Evolutionary conservation across 228 moss, liverwort and hornwort species (phyloP).

Genomic region (Sphagnum magellanicum): DNA sequence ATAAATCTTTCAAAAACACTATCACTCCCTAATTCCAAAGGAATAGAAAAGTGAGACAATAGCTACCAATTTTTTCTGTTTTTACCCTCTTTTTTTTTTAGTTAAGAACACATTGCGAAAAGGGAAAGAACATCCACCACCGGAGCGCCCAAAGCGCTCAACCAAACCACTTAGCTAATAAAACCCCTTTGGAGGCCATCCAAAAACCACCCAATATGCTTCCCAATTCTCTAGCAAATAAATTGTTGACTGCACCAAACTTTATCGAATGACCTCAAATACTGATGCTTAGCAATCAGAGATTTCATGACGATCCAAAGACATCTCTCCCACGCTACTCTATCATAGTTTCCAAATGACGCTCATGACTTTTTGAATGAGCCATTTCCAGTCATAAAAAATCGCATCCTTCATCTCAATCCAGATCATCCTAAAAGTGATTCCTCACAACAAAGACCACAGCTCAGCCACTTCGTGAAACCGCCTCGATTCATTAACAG

Average conservation of each 20-base stretch:
- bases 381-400: not conserved
- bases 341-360: not conserved
- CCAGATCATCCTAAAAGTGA: not conserved
- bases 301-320: not conserved
- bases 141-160: too few species aligned
- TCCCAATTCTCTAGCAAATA: not conserved
- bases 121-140: too few species aligned
- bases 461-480: not conserved
- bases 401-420: not conserved
- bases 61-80: too few species aligned
- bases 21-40: too few species aligned
- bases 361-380: not conserved
- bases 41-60: too few species aligned
- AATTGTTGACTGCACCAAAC: not conserved
- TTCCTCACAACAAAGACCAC: not conserved
- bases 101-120: too few species aligned
- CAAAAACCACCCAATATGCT: not conserved
- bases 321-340: not conserved
- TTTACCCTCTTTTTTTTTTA: too few species aligned
- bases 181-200: not conserved
- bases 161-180: not conserved
- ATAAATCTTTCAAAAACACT: too few species aligned
- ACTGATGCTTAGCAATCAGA: not conserved
- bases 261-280: not conserved
- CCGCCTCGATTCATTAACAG: too few species aligned